Evolutionary conservation across 2,329 filamentous ascomycete genomes (phyloP).

Genomic region (Lecanicillium sp.): DNA sequence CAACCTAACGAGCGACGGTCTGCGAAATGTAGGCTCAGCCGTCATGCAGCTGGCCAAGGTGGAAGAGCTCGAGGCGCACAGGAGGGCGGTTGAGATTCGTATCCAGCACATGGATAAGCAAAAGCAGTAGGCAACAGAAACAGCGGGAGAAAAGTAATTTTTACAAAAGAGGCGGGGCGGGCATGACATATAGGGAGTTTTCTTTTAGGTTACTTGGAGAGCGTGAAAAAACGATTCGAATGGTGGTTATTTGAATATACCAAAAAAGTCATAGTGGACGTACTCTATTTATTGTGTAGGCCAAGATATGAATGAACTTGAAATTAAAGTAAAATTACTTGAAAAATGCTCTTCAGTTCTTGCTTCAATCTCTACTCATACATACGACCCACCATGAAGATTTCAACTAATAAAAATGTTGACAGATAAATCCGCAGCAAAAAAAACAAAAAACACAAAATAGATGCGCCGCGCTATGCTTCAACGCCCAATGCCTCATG

Average conservation of each 20-base stretch:
- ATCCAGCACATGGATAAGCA: constrained; percentile 43
- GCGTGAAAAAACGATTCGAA: no score
- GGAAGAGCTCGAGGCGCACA: constrained; percentile 90
- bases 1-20: constrained; percentile 75
- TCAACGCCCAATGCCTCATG: neutral
- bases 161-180: no score
- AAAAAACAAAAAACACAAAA: constrained; percentile 5
- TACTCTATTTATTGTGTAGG: no score
- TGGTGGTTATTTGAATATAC: no score
- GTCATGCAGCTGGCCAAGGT: constrained; percentile 95
- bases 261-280: no score
- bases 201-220: no score
- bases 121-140: constrained; percentile 7
- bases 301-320: no score
- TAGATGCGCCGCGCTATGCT: constrained; percentile 21
- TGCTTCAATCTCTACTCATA: no score
- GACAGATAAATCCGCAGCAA: neutral
- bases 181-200: no score
- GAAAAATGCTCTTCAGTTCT: no score
- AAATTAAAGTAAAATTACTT: no score
- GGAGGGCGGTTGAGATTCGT: constrained; percentile 78
- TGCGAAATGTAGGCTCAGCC: constrained; percentile 75
- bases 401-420: neutral
- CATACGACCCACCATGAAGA: no score
- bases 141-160: constrained; percentile 10